phyloP scores from a whole-genome alignment of 352 stramenopile species.

The Pythium vanterpoolii region DNA sequence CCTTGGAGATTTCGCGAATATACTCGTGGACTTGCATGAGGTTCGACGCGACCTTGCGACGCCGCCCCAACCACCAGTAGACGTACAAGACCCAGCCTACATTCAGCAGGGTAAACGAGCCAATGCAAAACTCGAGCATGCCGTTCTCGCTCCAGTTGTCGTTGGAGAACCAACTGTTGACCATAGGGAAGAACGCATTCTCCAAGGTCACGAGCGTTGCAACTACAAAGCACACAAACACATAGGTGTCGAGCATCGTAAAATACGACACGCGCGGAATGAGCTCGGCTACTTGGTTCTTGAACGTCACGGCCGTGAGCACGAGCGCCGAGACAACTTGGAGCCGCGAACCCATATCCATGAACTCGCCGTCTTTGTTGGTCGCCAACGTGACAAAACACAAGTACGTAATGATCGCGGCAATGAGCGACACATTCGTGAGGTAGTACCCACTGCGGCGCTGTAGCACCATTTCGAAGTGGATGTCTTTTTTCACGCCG shows the following conservation, averaged over 20 bases:
- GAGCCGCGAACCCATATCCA: slow-evolving; percentile 48
- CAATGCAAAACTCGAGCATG: slow-evolving; percentile 33
- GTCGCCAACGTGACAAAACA: slow-evolving; percentile 50
- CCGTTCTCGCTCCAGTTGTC: slow-evolving; percentile 28
- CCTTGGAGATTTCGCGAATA: slow-evolving; percentile 31
- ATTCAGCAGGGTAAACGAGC: slow-evolving; percentile 41
- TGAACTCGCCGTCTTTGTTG: slow-evolving; percentile 28
- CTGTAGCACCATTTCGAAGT: slow-evolving; percentile 59
- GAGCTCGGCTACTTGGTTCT: slow-evolving; percentile 40
- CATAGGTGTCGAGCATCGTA: slow-evolving; percentile 57
- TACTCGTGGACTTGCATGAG: slow-evolving; percentile 38
- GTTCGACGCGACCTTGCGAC: slow-evolving; percentile 18
- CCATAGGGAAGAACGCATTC: slow-evolving; percentile 46
- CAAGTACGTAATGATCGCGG: slow-evolving; percentile 50
- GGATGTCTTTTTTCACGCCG: slow-evolving; percentile 37
- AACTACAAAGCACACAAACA: slow-evolving; percentile 66
- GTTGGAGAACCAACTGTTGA: slow-evolving; percentile 22
- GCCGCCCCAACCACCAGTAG: slow-evolving; percentile 29
- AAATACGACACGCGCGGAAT: slow-evolving; percentile 68
- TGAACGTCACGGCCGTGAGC: slow-evolving; percentile 64
- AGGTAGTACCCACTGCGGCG: slow-evolving; percentile 50
- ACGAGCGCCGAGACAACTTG: slow-evolving; percentile 58
- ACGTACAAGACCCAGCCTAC: slow-evolving; percentile 31
- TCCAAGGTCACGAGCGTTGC: slow-evolving; percentile 48
- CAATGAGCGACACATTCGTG: slow-evolving; percentile 47